Evolutionary conservation across 805 yeast species (phyloP).

Genomic region (Kodamaea leandrae): DNA sequence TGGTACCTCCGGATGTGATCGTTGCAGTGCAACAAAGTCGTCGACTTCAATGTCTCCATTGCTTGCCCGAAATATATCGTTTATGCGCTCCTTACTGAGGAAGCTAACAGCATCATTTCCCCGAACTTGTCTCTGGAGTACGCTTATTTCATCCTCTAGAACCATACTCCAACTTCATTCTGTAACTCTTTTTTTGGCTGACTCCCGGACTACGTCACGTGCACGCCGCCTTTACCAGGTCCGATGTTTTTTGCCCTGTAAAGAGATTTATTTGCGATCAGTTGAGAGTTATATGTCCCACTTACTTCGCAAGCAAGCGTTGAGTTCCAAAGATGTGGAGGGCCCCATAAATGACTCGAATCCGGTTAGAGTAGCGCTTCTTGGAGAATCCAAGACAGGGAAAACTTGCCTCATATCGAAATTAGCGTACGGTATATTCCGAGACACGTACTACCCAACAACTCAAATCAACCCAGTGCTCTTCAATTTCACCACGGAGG

Average conservation of each 20-base stretch:
- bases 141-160: background rate
- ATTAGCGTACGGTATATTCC: slow-evolving; percentile 46
- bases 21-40: background rate
- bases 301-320: slow-evolving; percentile 4
- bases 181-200: no score
- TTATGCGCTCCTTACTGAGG: slow-evolving; percentile 22
- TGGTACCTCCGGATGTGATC: slow-evolving; percentile 14
- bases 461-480: slow-evolving; percentile 56
- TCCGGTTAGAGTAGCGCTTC: slow-evolving; percentile 57
- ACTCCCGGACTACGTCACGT: no score
- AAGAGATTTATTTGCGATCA: background rate
- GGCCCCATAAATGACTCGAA: slow-evolving; percentile 21
- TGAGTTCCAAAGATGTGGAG: slow-evolving; percentile 10
- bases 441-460: slow-evolving; percentile 77
- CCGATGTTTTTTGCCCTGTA: slow-evolving; percentile 4
- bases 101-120: slow-evolving; percentile 24
- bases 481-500: slow-evolving; percentile 49
- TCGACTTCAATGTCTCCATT: background rate
- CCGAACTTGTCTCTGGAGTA: slow-evolving; percentile 8
- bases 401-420: slow-evolving; percentile 57
- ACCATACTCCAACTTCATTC: no score
- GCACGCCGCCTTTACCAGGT: no score
- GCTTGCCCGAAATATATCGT: slow-evolving; percentile 22
- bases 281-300: background rate
- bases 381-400: slow-evolving; percentile 61